Evolutionary conservation across 352 stramenopile species (phyloP).

Genomic region (Pythium dissotocum): DNA sequence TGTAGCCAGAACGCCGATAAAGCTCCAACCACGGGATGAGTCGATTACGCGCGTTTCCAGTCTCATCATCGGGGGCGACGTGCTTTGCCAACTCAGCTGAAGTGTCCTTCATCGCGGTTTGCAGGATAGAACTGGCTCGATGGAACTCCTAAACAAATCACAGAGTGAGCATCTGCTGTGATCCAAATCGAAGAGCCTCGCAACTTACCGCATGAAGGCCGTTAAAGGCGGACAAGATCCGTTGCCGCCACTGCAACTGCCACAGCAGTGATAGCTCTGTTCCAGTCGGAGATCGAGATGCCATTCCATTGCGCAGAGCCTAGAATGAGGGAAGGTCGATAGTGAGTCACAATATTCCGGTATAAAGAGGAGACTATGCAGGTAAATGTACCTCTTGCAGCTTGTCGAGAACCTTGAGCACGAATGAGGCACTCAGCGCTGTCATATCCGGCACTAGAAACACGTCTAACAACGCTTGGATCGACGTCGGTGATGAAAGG

Average conservation of each 20-base stretch:
- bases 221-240: conserved; percentile 62
- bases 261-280: conserved; percentile 62
- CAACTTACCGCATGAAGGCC: conserved; percentile 49
- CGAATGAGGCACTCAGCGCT: conserved; percentile 52
- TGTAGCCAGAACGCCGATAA: conserved; percentile 58
- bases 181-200: conserved; percentile 21
- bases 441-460: conserved; percentile 65
- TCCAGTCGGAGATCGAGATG: conserved; percentile 56
- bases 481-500: conserved; percentile 60
- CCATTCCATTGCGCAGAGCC: conserved; percentile 57
- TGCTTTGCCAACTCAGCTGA: conserved; percentile 20
- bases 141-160: conserved; percentile 21
- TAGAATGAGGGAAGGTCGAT: conserved; percentile 12
- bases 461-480: conserved; percentile 74
- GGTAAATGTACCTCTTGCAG: conserved; percentile 40
- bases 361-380: background rate
- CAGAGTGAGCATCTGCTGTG: background rate
- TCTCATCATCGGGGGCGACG: conserved; percentile 19
- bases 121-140: conserved; percentile 14
- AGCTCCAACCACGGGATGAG: conserved; percentile 72
- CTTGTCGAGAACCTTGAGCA: conserved; percentile 61
- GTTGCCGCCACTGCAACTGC: conserved; percentile 68
- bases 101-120: conserved; percentile 20
- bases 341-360: background rate
- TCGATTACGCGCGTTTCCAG: conserved; percentile 24